These are phyloP conservation scores for Pilobolus umbonatus DNA, from an alignment of 192 early-diverging fungal species.

Conservation along the genomic window DNA sequence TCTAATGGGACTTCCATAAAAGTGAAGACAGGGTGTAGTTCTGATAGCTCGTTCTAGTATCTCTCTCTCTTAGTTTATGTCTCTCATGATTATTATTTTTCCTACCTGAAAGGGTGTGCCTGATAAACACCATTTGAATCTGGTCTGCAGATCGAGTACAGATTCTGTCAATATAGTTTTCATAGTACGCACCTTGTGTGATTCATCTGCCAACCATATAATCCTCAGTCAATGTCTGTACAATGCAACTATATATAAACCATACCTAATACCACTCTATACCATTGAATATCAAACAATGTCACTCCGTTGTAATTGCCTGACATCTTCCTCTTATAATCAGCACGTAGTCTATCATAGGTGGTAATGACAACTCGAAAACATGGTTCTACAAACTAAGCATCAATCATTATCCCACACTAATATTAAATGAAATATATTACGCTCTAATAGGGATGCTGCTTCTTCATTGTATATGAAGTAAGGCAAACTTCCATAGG, in stretches of 20 bases:
- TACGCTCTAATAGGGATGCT: constrained; percentile 15
- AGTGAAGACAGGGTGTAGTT: constrained; percentile 15
- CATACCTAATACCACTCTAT: constrained; percentile 18
- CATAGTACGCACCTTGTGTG: constrained; percentile 8
- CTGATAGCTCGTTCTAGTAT: constrained; percentile 16
- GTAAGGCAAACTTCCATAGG: constrained; percentile 22
- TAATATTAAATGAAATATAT: not conserved
- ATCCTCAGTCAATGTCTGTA: no score
- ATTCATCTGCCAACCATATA: constrained; percentile 21
- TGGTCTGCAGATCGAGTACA: constrained; percentile 1
- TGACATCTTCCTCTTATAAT: not conserved
- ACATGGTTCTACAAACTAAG: not conserved
- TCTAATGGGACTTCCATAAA: constrained; percentile 4
- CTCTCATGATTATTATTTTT: not conserved
- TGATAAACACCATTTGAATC: constrained; percentile 20
- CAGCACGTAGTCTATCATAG: constrained; percentile 18
- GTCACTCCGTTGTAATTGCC: not conserved
- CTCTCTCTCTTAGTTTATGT: not conserved
- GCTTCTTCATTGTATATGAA: constrained; percentile 17
- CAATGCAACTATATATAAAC: no score
- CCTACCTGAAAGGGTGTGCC: constrained; percentile 27
- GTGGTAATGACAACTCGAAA: constrained; percentile 25
- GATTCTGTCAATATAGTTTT: not conserved
- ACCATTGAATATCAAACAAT: constrained; percentile 19
- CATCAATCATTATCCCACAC: not conserved